Evolutionary conservation across 2,329 filamentous ascomycete species (phyloP).

Genomic region (Aspergillus bombycis): DNA sequence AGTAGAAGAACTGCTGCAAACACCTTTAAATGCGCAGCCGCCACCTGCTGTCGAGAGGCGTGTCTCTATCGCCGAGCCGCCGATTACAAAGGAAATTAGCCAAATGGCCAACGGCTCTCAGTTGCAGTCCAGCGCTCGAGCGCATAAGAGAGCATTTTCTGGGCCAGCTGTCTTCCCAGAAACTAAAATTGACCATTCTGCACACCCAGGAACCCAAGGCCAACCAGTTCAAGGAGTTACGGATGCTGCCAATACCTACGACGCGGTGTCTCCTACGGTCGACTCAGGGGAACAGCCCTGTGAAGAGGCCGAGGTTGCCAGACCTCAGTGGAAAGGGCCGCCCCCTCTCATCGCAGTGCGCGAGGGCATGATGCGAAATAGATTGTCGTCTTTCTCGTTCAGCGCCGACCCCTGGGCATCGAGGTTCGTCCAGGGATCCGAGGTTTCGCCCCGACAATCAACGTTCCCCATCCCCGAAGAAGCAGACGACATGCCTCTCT

Average conservation of each 20-base stretch:
- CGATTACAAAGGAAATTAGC: slow-evolving; percentile 20
- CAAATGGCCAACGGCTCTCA: slow-evolving; percentile 19
- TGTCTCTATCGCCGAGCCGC: slow-evolving; percentile 11
- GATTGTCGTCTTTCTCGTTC: slow-evolving; percentile 41
- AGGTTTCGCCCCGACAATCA: slow-evolving; percentile 20
- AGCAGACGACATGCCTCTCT: slow-evolving; percentile 73
- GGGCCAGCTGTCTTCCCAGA: slow-evolving; percentile 9
- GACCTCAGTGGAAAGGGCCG: slow-evolving; percentile 31
- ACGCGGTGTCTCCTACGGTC: slow-evolving; percentile 25
- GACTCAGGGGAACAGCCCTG: slow-evolving; percentile 15
- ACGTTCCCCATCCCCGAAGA: slow-evolving; percentile 32
- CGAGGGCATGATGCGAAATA: slow-evolving; percentile 52
- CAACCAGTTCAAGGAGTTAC: slow-evolving; percentile 5
- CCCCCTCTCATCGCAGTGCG: slow-evolving; percentile 59
- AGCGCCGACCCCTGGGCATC: slow-evolving; percentile 34
- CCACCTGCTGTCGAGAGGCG: slow-evolving; percentile 37
- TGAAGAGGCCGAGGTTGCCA: slow-evolving; percentile 21
- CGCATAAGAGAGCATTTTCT: slow-evolving; percentile 17
- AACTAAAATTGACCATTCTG: slow-evolving; percentile 5
- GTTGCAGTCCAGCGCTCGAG: slow-evolving; percentile 6
- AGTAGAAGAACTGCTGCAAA: slow-evolving; percentile 67
- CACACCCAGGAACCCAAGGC: slow-evolving; percentile 11
- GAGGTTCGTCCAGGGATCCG: slow-evolving; percentile 30
- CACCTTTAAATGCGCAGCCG: slow-evolving; percentile 56
- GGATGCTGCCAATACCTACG: slow-evolving; percentile 16